A percentile compares a stretch with the other conserved stretches of the same genome.
These are phyloP conservation scores for Zychaea mexicana DNA, from an alignment of 371 early-diverging fungal species.

Conservation along the genomic window DNA sequence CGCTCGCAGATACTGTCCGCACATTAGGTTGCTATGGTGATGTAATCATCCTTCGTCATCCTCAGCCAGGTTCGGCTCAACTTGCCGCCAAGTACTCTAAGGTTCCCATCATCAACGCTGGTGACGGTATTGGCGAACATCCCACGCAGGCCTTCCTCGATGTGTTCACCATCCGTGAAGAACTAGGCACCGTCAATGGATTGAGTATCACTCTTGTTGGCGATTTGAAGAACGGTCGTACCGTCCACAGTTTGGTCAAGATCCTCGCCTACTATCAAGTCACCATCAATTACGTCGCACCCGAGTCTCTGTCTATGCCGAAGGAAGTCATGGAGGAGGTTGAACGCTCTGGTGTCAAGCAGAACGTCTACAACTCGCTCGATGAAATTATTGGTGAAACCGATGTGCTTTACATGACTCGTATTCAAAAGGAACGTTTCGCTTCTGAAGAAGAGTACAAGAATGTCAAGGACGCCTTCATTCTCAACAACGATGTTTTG, in stretches of 20 bases:
- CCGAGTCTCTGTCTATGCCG: constrained; percentile 85
- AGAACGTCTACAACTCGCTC: constrained; percentile 73
- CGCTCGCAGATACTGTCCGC: constrained; percentile 91
- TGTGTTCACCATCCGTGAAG: constrained; percentile 91
- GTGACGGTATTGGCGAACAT: constrained; percentile 97
- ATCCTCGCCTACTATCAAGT: constrained; percentile 91
- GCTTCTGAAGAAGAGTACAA: constrained; percentile 77
- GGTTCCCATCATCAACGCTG: constrained; percentile 95
- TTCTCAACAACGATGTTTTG: constrained; percentile 85
- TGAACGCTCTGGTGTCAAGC: constrained; percentile 63
- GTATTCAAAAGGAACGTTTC: constrained; percentile 97
- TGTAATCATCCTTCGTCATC: constrained; percentile 91
- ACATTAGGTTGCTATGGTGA: constrained; percentile 94
- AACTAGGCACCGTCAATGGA: constrained; percentile 95
- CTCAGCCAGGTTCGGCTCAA: constrained; percentile 84
- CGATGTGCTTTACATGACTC: constrained; percentile 97
- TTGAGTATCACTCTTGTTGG: constrained; percentile 94
- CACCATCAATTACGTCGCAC: constrained; percentile 92
- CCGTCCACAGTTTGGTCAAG: constrained; percentile 94
- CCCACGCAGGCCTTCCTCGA: constrained; percentile 98
- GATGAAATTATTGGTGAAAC: constrained; percentile 81
- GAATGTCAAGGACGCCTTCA: constrained; percentile 73
- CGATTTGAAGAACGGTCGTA: constrained; percentile 96
- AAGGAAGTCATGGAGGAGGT: constrained; percentile 81
- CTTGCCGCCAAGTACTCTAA: constrained; percentile 87